Evolutionary conservation across 768 basidiomycete species (phyloP), one percentile per base, ranked within the genome.

Genomic region (Podaxis rugospora): DNA sequence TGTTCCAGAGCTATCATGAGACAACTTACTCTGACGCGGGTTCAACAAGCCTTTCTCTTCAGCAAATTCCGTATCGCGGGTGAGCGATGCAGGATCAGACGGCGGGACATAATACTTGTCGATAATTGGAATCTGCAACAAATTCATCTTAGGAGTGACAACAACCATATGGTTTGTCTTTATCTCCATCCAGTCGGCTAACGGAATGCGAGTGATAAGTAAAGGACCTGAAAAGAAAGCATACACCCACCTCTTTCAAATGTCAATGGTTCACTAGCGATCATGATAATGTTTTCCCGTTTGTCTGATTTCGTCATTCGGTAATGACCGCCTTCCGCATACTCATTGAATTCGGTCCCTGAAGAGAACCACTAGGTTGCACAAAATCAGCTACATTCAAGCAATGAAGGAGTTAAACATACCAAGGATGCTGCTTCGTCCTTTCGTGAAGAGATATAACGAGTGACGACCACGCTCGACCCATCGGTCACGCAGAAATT

Each of bases 141-240:
- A 73, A 70, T 98, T 98, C 85, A 96, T 94, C 79, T 93, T 94
- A 40, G 92, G 92, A 0, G 96, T 98, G 66, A 98, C 90, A 52
- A 97, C 87, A 23, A 94, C 88, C 89, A 98, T 90, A 64, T 92
- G 88, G 72, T 99, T 98, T 11, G 93, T 96, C 71, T 90, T 90
- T 68, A 99, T 95, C 73, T 98, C 97, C 89, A 98, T 95, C 97
- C 97, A 99, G 72, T 99, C 97, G 54, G 93, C 93, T 87, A 64
- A 44, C 39, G 27, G 40, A 51, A 54, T 42, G 18, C 18, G 13
- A 64, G 28, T 40, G 54, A 40, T 32, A 47, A 51, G 7, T 28
- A 16, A n/a, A n/a, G 39, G 28, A 32, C 32, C 36, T 53, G 10
- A 18, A 53, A 39, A 35, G 55, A 4, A 28, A 52, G 36, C 2